Conservation (phyloP, 371 early-diverging fungal genomes). For the Gilbertella persicaria region DNA sequence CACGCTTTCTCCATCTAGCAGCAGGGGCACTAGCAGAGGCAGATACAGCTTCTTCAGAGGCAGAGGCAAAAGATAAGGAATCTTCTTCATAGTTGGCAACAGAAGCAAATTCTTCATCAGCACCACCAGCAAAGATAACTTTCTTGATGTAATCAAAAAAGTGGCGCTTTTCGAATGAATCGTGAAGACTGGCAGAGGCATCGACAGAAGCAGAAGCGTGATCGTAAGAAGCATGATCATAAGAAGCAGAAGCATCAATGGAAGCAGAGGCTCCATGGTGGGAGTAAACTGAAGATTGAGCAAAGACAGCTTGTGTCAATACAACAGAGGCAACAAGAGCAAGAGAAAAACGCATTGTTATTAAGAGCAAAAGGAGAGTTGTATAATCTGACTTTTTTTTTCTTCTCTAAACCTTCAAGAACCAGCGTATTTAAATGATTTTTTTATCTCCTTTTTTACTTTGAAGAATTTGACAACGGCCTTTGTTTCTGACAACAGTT, state of each 20-base stretch:
- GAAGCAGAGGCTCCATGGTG: background rate
- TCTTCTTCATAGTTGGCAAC: background rate
- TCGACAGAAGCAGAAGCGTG: background rate
- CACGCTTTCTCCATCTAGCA: background rate
- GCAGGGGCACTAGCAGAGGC: background rate
- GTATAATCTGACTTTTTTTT: no score
- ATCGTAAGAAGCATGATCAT: background rate
- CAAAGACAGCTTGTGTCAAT: constrained; percentile 5
- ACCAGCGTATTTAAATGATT: background rate
- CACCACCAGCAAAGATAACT: background rate
- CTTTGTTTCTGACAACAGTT: background rate
- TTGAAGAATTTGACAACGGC: background rate
- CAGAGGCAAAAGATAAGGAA: no score
- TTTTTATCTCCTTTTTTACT: background rate
- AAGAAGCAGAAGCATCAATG: background rate
- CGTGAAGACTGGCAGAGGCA: background rate
- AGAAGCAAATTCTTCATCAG: background rate
- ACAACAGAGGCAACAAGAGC: constrained; percentile 8
- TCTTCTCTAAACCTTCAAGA: no score
- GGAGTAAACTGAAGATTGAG: background rate
- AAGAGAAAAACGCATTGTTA: constrained; percentile 15
- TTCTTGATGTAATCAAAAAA: constrained; percentile 12
- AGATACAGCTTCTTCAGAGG: background rate
- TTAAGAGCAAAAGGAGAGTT: background rate
- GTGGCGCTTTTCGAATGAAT: constrained; percentile 11